Conservation (phyloP, 768 basidiomycete genomes). For the Candolleomyces aberdarensis region DNA sequence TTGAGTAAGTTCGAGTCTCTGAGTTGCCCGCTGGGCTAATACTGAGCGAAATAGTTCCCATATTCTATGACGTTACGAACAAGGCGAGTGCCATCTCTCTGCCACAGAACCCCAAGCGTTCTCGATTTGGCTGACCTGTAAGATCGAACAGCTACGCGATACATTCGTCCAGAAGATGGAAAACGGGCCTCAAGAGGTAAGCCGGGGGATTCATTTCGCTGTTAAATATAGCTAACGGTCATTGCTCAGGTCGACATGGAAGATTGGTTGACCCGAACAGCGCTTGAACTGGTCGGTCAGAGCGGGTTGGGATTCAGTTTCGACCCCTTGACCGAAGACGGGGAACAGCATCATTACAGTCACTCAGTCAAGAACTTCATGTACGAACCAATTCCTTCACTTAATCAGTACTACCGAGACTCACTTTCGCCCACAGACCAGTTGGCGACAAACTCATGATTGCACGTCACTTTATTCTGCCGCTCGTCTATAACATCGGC, state of each 20-base stretch:
- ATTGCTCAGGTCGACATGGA: conserved; percentile 11
- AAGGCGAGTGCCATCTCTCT: conserved; percentile 16
- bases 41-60: conserved; percentile 24
- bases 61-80: conserved; percentile 31
- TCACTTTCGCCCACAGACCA: not conserved
- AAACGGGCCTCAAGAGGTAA: conserved; percentile 23
- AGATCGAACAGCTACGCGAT: conserved; percentile 20
- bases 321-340: conserved; percentile 25
- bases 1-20: conserved; percentile 4
- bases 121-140: not conserved
- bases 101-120: not conserved
- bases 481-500: conserved; percentile 19
- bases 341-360: conserved; percentile 23
- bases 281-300: conserved; percentile 29
- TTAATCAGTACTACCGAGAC: conserved; percentile 8
- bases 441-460: not conserved
- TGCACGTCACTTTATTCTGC: conserved; percentile 9
- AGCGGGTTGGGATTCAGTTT: conserved; percentile 30
- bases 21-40: not conserved
- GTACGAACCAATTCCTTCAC: conserved; percentile 14
- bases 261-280: conserved; percentile 27
- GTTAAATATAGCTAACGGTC: not conserved
- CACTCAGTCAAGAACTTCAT: conserved; percentile 23
- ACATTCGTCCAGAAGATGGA: conserved; percentile 17
- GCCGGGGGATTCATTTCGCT: not conserved